Conservation (phyloP, 441 rosid genomes). For the Erodium texanum region DNA sequence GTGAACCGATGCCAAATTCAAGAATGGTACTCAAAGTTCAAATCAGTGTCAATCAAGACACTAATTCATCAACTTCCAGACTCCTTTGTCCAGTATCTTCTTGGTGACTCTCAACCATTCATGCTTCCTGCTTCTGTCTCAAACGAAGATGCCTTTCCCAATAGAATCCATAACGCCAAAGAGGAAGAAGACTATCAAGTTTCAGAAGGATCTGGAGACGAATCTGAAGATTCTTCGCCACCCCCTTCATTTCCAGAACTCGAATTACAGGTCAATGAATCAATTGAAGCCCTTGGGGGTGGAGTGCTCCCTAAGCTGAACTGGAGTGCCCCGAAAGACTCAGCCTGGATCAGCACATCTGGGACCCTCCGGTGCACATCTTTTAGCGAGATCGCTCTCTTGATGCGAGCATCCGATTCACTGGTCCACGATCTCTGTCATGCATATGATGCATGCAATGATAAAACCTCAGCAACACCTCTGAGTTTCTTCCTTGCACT, state of each 20-base stretch:
- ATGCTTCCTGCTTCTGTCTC: constrained; percentile 56
- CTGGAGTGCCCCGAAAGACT: constrained; percentile 85
- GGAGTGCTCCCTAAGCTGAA: constrained; percentile 60
- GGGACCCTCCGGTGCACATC: constrained; percentile 58
- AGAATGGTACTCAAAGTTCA: constrained; percentile 74
- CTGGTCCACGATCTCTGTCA: constrained; percentile 59
- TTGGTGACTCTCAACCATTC: constrained; percentile 63
- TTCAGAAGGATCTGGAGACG: constrained; percentile 59
- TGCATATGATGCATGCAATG: constrained; percentile 58
- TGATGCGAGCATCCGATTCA: constrained; percentile 68
- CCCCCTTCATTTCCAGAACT: constrained; percentile 53
- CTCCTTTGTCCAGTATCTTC: constrained; percentile 53
- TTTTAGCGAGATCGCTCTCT: constrained; percentile 59
- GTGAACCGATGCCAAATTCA: constrained; percentile 68
- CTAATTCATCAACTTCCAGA: constrained; percentile 59
- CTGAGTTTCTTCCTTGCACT: constrained; percentile 62
- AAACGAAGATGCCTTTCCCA: constrained; percentile 62
- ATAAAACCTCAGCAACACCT: constrained; percentile 42
- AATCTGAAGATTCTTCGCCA: constrained; percentile 32
- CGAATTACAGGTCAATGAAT: constrained; percentile 48
- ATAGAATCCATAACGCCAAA: constrained; percentile 47
- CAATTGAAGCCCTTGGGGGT: constrained; percentile 55
- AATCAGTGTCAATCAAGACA: constrained; percentile 51
- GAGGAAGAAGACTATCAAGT: constrained; percentile 62
- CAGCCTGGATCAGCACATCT: constrained; percentile 76